Conservation (phyloP, 2,329 filamentous ascomycete genomes). For the Sclerotinia trifoliorum region DNA sequence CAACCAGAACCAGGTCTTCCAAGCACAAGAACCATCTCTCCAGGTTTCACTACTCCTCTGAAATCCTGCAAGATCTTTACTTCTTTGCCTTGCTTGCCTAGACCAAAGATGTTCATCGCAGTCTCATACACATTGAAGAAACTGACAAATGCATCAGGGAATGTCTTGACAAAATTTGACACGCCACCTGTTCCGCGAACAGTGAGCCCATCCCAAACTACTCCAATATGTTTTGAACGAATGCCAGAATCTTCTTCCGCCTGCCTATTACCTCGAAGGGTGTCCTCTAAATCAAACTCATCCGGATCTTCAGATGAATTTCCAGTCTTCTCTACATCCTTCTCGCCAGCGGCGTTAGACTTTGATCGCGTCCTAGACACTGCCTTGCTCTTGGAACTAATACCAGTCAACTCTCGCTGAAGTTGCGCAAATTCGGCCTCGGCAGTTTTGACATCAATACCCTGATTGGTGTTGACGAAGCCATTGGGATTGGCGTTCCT, state of each 20-base stretch:
- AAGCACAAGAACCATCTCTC: conserved; percentile 66
- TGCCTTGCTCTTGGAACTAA: conserved; percentile 54
- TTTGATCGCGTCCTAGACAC: conserved; percentile 48
- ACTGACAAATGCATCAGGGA: conserved; percentile 67
- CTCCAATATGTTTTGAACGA: conserved; percentile 74
- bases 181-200: conserved; percentile 73
- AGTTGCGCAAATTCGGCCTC: conserved; percentile 70
- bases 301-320: conserved; percentile 44
- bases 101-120: conserved; percentile 59
- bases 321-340: conserved; percentile 61
- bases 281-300: conserved; percentile 72
- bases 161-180: conserved; percentile 69
- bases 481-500: conserved; percentile 48
- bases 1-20: conserved; percentile 46
- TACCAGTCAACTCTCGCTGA: conserved; percentile 57
- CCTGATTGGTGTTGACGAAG: conserved; percentile 43
- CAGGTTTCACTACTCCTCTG: conserved; percentile 68
- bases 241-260: conserved; percentile 77
- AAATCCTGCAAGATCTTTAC: conserved; percentile 73
- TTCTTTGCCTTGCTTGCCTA: conserved; percentile 67
- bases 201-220: conserved; percentile 74
- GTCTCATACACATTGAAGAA: conserved; percentile 75
- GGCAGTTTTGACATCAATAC: conserved; percentile 61
- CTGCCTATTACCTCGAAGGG: conserved; percentile 67
- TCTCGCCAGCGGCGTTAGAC: conserved; percentile 35